Conservation (phyloP, 208 protist genomes). For the Crithidia fasciculata region DNA sequence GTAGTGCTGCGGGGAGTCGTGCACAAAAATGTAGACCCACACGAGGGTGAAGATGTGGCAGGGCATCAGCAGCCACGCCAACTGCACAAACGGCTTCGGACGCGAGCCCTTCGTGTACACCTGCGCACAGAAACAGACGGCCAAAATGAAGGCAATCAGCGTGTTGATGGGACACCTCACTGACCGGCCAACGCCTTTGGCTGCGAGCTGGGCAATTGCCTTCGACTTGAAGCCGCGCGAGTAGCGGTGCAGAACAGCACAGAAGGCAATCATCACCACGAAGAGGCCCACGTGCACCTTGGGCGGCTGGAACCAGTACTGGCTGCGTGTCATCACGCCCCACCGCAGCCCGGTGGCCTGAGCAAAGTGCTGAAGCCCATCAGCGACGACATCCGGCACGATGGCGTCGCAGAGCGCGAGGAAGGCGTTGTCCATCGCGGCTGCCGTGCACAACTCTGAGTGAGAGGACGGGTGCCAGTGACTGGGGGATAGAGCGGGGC, state of each 20-base stretch:
- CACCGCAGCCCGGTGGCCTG: slow-evolving; percentile 53
- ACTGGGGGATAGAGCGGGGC: no score
- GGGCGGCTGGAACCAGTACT: slow-evolving; percentile 76
- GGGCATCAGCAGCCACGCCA: slow-evolving; percentile 85
- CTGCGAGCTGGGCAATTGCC: slow-evolving; percentile 22
- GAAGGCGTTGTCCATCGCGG: slow-evolving; percentile 22
- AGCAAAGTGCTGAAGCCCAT: slow-evolving; percentile 38
- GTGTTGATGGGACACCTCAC: slow-evolving; percentile 49
- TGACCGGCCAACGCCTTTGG: slow-evolving; percentile 25
- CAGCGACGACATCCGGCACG: slow-evolving; percentile 46
- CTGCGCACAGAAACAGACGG: slow-evolving; percentile 49
- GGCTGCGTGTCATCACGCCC: slow-evolving; percentile 41
- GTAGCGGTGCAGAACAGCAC: slow-evolving; percentile 31
- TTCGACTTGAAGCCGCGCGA: slow-evolving; percentile 36
- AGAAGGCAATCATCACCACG: slow-evolving; percentile 39
- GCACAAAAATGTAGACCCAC: slow-evolving; percentile 58
- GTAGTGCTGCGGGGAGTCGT: slow-evolving; percentile 39
- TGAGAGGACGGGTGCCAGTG: no score
- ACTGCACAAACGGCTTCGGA: slow-evolving; percentile 69
- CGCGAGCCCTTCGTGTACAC: slow-evolving; percentile 54
- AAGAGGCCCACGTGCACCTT: slow-evolving; percentile 67
- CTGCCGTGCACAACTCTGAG: background rate
- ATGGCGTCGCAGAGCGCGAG: slow-evolving; percentile 29
- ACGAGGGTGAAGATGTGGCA: slow-evolving; percentile 73
- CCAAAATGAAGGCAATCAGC: slow-evolving; percentile 35